Base-by-base conservation (phyloP, 176 grass and related monocot genomes). In the Phoenix dactylifera region DNA sequence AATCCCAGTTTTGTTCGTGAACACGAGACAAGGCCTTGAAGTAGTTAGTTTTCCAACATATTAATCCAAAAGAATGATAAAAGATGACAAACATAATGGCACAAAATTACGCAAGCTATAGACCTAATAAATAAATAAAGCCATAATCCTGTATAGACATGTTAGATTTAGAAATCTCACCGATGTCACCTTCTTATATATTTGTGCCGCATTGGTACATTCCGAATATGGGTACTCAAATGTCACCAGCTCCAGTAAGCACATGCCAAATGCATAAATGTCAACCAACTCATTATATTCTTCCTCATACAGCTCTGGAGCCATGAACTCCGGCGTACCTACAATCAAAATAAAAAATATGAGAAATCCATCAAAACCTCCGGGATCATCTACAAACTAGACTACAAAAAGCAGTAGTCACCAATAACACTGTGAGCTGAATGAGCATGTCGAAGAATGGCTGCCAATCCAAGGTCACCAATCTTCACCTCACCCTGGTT, bases 311-410 rank as follows among this genome's bases (percentile, higher is more conserved):
- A 90, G 87, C 50, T 90, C 82, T 1, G 87, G 87, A 66, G 87
- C 87, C 87, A 90, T 90, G 57, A 90, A 90, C 72, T 90, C 86
- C 0, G 87, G 87, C 48, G 87, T 90, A 50, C 87, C 87, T 90
- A 58, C 28, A 22, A 70, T 24, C 57, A 44, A 12, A 44, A 44
- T 12, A 7, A 30, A 30, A 30, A 30, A 6, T 5, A 12, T 44
- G 7, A 44, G 35, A 44, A 44, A 44, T 44, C 35, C 35, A 44
- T 44, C 32, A 35, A 35, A 35, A 7, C 32, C 35, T 44, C 35
- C 35, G 12, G 10, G 35, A 44, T 44, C 35, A 44, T 44, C 1
- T 44, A 56, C 32, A 49, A 18, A 32, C 12, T 16, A 74, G 22
- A 12, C 2, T 24, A 54, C 53, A 19, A 9, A 14, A 35, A 50